A percentile compares a stretch with the other conserved stretches of the same genome.
phyloP scores from a whole-genome alignment of 1,139 yeast genomes.

The Kodamaea anthophila region DNA sequence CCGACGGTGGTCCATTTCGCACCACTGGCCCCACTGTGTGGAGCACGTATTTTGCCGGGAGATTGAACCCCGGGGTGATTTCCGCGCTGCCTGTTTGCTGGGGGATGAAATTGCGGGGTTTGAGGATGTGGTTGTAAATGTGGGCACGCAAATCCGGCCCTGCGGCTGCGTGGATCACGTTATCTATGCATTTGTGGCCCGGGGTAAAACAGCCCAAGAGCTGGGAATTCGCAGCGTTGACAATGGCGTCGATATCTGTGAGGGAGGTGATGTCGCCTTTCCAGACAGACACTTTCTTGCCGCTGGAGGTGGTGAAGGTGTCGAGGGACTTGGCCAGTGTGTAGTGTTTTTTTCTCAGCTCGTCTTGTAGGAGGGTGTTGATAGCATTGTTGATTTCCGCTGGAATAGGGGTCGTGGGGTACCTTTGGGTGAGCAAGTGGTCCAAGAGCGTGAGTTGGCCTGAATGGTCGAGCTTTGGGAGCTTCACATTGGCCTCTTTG shows the following conservation, averaged over 20 bases:
- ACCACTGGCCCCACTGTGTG: constrained; percentile 6
- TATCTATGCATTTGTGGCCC: constrained; percentile 6
- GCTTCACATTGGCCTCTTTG: background rate
- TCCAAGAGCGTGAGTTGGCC: constrained; percentile 1
- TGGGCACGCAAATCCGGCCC: constrained; percentile 5
- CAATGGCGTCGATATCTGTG: constrained; percentile 4
- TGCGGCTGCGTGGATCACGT: constrained; percentile 5
- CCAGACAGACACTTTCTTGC: constrained; percentile 4
- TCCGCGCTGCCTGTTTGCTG: constrained; percentile 3
- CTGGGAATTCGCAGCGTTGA: constrained; percentile 5
- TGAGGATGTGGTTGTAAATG: constrained; percentile 1
- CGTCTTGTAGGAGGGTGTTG: background rate
- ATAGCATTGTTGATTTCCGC: constrained; percentile 2
- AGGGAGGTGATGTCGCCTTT: constrained; percentile 6
- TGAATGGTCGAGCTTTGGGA: background rate
- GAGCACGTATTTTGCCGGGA: constrained; percentile 2
- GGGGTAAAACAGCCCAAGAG: constrained; percentile 6
- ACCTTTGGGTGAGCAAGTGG: constrained; percentile 2
- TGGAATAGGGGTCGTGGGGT: constrained; percentile 4
- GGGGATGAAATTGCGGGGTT: constrained; percentile 2
- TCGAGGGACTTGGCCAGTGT: background rate
- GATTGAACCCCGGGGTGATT: constrained; percentile 5
- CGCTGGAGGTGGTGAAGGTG: background rate
- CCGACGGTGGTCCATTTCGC: background rate
- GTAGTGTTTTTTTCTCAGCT: background rate